These are phyloP conservation scores for Nicotiana obtusifolia DNA, from an alignment of 257 asterid genomes.

Conservation along the genomic window DNA sequence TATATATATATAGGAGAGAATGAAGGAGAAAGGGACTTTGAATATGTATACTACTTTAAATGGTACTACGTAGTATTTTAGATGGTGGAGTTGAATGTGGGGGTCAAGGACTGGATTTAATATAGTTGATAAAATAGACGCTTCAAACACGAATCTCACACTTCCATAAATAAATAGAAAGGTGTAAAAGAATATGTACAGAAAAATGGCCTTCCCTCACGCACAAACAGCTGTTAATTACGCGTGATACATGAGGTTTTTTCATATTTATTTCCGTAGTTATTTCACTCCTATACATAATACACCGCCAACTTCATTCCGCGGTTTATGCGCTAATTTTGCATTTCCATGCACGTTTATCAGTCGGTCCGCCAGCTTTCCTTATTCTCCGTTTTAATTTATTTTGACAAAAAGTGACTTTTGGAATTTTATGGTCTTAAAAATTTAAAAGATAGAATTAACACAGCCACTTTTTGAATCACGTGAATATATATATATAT, in stretches of 20 bases:
- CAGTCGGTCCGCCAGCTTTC: too few species aligned
- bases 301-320: neutral
- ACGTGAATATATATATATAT: too few species aligned
- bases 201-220: neutral
- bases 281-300: neutral
- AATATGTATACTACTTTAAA: neutral
- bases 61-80: neutral
- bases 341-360: too few species aligned
- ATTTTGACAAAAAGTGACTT: too few species aligned
- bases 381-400: too few species aligned
- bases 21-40: neutral
- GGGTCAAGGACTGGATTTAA: neutral
- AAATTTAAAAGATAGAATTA: rapidly evolving
- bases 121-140: neutral
- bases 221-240: neutral
- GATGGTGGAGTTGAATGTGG: neutral
- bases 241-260: neutral
- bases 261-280: neutral
- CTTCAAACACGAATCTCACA: neutral
- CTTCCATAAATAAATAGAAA: neutral
- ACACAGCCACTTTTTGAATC: too few species aligned
- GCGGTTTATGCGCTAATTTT: too few species aligned
- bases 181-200: neutral
- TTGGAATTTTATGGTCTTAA: too few species aligned
- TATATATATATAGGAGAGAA: too few species aligned